phyloP scores from a whole-genome alignment of 371 early-diverging fungal genomes.

The Apophysomyces elegans region DNA sequence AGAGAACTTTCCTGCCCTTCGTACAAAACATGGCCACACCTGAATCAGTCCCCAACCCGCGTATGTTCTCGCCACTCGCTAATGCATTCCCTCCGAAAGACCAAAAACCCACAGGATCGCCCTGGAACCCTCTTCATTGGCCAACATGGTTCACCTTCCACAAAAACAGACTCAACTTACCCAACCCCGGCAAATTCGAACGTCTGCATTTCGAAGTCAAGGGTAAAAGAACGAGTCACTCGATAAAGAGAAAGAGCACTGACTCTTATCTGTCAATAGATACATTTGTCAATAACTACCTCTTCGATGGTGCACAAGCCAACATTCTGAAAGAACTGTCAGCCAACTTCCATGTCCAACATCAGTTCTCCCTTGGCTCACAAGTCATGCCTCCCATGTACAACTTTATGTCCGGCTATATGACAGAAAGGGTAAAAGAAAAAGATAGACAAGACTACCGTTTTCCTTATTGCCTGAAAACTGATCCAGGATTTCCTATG shows the following conservation, averaged over 20 bases:
- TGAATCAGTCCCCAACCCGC: slow-evolving; percentile 12
- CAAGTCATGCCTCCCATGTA: slow-evolving; percentile 84
- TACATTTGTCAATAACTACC: slow-evolving; percentile 77
- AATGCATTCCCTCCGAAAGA: slow-evolving; percentile 35
- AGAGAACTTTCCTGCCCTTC: slow-evolving; percentile 2
- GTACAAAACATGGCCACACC: slow-evolving; percentile 1
- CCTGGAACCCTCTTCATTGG: slow-evolving; percentile 67
- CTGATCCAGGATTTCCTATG: background rate
- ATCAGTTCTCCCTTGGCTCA: slow-evolving; percentile 90
- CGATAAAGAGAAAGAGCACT: background rate
- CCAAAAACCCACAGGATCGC: slow-evolving; percentile 44
- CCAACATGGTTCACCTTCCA: slow-evolving; percentile 63
- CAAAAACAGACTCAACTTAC: slow-evolving; percentile 69
- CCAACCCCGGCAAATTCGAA: slow-evolving; percentile 90
- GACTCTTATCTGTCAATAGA: slow-evolving; percentile 46
- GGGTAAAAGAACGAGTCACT: slow-evolving; percentile 52
- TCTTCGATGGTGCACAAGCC: slow-evolving; percentile 95
- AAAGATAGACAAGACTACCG: background rate
- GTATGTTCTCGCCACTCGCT: slow-evolving; percentile 31
- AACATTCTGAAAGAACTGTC: slow-evolving; percentile 91
- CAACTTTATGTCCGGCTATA: slow-evolving; percentile 85
- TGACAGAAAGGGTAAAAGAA: slow-evolving; percentile 51
- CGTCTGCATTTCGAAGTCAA: slow-evolving; percentile 85
- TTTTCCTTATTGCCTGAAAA: background rate
- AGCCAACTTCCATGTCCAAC: slow-evolving; percentile 92